phyloP scores from a whole-genome alignment of 495 filamentous ascomycete species.

The Aspergillus cavernicola region DNA sequence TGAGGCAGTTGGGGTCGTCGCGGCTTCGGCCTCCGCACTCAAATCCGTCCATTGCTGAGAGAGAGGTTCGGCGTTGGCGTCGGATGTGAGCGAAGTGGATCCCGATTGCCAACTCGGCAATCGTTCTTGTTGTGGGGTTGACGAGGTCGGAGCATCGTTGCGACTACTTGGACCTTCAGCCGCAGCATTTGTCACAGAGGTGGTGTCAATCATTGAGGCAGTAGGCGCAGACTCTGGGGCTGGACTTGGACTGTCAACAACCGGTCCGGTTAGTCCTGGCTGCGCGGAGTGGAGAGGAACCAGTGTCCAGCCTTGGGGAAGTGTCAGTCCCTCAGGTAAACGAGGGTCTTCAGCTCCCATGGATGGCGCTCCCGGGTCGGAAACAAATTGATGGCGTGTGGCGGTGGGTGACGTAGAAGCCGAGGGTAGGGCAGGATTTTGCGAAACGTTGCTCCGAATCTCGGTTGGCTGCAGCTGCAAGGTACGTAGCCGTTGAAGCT shows the following conservation, averaged over 20 bases:
- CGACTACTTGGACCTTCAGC: background rate
- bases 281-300: conserved; percentile 59
- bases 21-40: conserved; percentile 21
- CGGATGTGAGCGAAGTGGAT: conserved; percentile 11
- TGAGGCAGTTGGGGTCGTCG: conserved; percentile 9
- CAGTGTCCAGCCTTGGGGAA: conserved; percentile 75
- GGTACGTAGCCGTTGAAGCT: conserved; percentile 58
- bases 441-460: conserved; percentile 15
- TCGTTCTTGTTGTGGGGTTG: background rate
- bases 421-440: conserved; percentile 18
- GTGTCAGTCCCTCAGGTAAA: conserved; percentile 65
- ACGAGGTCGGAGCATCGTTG: background rate
- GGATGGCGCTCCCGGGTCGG: conserved; percentile 34
- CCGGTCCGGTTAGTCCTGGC: conserved; percentile 3
- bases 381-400: conserved; percentile 26
- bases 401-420: conserved; percentile 21
- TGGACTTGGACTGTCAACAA: conserved; percentile 6
- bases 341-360: conserved; percentile 63
- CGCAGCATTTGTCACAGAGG: background rate
- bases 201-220: background rate
- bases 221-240: conserved; percentile 7
- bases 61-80: conserved; percentile 21
- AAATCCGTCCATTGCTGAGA: conserved; percentile 40
- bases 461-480: conserved; percentile 32
- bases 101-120: conserved; percentile 20